Evolutionary conservation across 345 rosid species (phyloP).

Genomic region (Gossypium australe): DNA sequence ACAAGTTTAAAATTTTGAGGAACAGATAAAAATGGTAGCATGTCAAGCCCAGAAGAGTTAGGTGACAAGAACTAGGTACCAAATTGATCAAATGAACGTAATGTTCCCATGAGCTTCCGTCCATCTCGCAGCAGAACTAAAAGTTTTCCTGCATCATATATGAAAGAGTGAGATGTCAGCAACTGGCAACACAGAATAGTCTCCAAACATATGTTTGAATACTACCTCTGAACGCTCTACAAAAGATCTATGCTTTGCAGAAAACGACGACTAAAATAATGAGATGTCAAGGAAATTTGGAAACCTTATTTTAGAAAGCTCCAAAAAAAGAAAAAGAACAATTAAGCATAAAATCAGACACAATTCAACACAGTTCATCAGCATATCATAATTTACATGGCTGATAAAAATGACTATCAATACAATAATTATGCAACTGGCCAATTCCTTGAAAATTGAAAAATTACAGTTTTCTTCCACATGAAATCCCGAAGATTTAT

Average conservation of each 20-base stretch:
- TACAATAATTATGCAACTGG: neutral
- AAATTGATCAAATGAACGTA: conserved; percentile 92
- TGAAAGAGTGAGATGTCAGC: neutral
- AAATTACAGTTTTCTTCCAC: neutral
- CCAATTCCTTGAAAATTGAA: neutral
- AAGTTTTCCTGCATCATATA: conserved; percentile 62
- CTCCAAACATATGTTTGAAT: neutral
- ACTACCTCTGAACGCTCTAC: neutral
- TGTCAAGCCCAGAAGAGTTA: neutral
- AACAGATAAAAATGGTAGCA: neutral
- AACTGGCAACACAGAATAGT: neutral
- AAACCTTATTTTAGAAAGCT: neutral
- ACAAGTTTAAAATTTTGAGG: conserved; percentile 2
- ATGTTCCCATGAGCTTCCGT: conserved; percentile 34
- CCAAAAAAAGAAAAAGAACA: neutral
- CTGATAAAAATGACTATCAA: neutral
- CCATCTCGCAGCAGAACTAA: conserved; percentile 94
- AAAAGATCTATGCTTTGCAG: neutral
- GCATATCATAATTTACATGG: no score
- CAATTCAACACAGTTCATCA: neutral
- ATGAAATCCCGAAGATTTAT: neutral
- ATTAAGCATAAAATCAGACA: neutral
- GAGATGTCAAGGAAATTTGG: neutral
- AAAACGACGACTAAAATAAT: neutral
- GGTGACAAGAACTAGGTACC: conserved; percentile 36